Base-by-base conservation (phyloP, 1,139 yeast genomes). In the Suhomyces bokatorum region DNA sequence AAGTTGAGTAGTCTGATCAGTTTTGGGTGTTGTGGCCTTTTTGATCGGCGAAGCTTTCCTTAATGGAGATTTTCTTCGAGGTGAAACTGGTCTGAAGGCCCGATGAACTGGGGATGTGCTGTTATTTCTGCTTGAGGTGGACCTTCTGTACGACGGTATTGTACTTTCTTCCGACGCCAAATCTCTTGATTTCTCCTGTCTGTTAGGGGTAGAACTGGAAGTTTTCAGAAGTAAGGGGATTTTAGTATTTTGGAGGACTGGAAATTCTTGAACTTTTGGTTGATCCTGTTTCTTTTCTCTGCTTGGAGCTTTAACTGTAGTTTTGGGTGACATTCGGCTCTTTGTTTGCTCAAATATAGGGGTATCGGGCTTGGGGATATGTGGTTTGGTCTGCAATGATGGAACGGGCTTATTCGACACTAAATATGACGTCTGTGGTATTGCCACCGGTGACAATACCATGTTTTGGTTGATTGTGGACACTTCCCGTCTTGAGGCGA, bases 391-490 rank as follows among this genome's bases (percentile, higher is more conserved):
- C 14, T 6, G 13, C n/a, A 22, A 20, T 20, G 17, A 13, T 36
- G 16, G 26, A 29, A 17, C 5, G 12, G n/a, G 11, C 28, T 35
- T 35, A n/a, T 27, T n/a, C 14, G 40, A 37, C 16, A 17, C 9
- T 16, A 20, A 29, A 9, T 24, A 37, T 11, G 26, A 17, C 4
- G 24, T 15, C 22, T 32, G 34, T 6, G 47, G 57, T 4, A 53
- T 45, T 9, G 51, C 51, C 14, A 54, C 53, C 11, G 58, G 58
- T 9, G 58, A 54, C 17, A 54, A 36, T 12, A 43, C 48, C 39
- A 52, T 39, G 30, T 48, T 52, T 8, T 46, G 43, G 16, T 34
- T 45, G 35, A 43, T 12, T 3, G 38, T 22, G 13, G 41, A 28
- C 9, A 41, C 42, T 13, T 53, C 55, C 28, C 46, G 32, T 30